Base-by-base conservation (phyloP, 2,329 filamentous ascomycete genomes). In the Aspergillus transmontanensis region DNA sequence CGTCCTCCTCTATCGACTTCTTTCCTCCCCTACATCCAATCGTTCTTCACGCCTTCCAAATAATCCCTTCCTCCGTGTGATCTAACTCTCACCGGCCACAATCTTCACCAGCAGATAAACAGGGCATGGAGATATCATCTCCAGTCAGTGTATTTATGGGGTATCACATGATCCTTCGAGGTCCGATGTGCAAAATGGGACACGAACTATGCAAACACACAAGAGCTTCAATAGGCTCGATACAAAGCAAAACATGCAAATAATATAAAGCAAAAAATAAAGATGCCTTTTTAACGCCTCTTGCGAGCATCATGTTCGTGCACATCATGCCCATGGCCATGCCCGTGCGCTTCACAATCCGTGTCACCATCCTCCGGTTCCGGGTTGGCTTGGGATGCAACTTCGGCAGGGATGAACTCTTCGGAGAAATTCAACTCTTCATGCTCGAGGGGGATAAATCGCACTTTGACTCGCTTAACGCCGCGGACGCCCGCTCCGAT, bases 401-500 rank as follows among this genome's bases (percentile, higher is more conserved):
- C 81, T 66, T 90, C 85, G 2, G 86, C 86, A 2, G 85, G 79
- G 66, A 94, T 91, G 71, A 93, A 94, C 76, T 98, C 93, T 74
- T 96, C 91, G 64, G 91, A 89, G 71, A 89, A 85, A 61, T 86
- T 83, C 46, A 81, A 81, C 34, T 82, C 78, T 14, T 81, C 77
- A 32, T 84, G 83, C 21, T 91, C 89, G 69, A 87, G 87, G 43
- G 90, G 86, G 34, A 95, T 87, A 75, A 98, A 98, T 48, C 93
- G 89, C 58, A 98, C 86, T 65, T 91, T 90, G 39, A 99, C 86
- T 66, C 91, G 87, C 76, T 93, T 89, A 45, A 95, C 92, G 1
- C 95, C 94, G 64, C 92, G 87, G 16, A 97, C 91, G 69, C 90
- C 91, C 65, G 84, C 82, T 32, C 92, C 93, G 30, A 97, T 85